These are phyloP conservation scores for Salix dunnii DNA, from an alignment of 345 rosid species.

Conservation along the genomic window DNA sequence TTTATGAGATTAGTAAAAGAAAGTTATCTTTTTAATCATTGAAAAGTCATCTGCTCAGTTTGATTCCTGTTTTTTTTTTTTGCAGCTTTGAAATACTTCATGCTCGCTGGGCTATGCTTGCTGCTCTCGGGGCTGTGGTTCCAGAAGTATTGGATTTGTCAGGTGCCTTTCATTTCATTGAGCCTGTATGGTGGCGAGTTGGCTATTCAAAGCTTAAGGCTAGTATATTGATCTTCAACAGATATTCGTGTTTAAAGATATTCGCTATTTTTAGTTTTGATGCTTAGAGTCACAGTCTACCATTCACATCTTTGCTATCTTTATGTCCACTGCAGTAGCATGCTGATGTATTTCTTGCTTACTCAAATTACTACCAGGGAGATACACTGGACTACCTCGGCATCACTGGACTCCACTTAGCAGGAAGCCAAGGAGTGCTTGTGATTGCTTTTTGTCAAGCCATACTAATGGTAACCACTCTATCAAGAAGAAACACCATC, in stretches of 20 bases:
- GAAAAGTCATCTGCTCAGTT: not conserved
- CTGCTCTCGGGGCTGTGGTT: constrained; percentile 76
- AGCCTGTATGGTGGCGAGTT: constrained; percentile 96
- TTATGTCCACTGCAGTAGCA: not conserved
- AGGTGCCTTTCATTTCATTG: constrained; percentile 69
- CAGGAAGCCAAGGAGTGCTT: constrained; percentile 91
- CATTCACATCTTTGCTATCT: not conserved
- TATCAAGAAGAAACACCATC: not conserved
- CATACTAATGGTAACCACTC: constrained; percentile 65
- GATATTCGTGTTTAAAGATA: not conserved
- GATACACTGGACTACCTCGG: constrained; percentile 92
- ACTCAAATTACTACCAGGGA: constrained; percentile 45
- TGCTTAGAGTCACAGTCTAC: not conserved
- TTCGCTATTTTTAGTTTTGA: constrained; percentile 3
- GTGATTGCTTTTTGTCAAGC: constrained; percentile 86
- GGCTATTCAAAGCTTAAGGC: constrained; percentile 94
- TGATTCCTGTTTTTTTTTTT: not conserved
- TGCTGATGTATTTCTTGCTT: not conserved
- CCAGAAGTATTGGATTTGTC: constrained; percentile 74
- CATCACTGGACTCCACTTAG: constrained; percentile 86
- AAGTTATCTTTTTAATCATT: not conserved
- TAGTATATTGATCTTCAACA: not conserved
- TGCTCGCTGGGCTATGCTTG: constrained; percentile 99
- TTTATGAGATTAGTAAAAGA: too few species aligned
- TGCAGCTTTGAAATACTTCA: constrained; percentile 91